Conservation (phyloP, 2,329 filamentous ascomycete species). For the Drechmeria coniospora region DNA sequence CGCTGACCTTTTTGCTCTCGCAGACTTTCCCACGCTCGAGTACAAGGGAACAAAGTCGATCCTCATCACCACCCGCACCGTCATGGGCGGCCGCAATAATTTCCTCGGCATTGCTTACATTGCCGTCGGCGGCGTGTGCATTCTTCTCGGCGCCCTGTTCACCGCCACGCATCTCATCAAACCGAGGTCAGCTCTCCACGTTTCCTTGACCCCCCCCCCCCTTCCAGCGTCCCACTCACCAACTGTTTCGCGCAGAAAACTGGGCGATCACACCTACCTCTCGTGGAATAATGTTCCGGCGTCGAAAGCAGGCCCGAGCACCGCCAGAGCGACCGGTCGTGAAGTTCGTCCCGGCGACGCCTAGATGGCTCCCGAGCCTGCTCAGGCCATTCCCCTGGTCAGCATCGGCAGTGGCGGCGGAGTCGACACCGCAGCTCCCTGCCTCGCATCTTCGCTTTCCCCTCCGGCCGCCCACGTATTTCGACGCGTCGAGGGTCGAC, state of each 20-base stretch:
- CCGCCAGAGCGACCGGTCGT: constrained; percentile 39
- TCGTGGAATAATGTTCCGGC: constrained; percentile 66
- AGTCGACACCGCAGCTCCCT: not conserved
- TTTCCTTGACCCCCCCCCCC: constrained; percentile 2
- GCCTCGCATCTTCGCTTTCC: not conserved
- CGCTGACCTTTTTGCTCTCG: not conserved
- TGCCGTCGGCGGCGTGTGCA: constrained; percentile 83
- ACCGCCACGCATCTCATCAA: constrained; percentile 82
- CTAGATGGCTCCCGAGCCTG: constrained; percentile 19
- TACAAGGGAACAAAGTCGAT: constrained; percentile 86
- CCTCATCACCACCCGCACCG: constrained; percentile 73
- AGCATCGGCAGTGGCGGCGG: not conserved
- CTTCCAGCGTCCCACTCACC: constrained; percentile 1
- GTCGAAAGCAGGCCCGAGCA: constrained; percentile 24
- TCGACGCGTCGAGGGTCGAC: not conserved
- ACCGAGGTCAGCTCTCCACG: constrained; percentile 48
- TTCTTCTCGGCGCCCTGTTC: constrained; percentile 76
- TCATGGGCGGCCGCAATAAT: constrained; percentile 88
- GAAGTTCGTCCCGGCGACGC: constrained; percentile 31
- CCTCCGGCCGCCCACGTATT: not conserved
- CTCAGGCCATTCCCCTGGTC: constrained; percentile 8
- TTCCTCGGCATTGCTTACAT: constrained; percentile 95
- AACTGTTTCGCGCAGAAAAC: constrained; percentile 50
- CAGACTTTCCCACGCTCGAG: constrained; percentile 64
- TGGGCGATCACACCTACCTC: constrained; percentile 93